Percentiles rank a stretch among this genome's conserved stretches.
Conservation (phyloP, 202 grass and related monocot species). For the Dendrocalamus latiflorus region DNA sequence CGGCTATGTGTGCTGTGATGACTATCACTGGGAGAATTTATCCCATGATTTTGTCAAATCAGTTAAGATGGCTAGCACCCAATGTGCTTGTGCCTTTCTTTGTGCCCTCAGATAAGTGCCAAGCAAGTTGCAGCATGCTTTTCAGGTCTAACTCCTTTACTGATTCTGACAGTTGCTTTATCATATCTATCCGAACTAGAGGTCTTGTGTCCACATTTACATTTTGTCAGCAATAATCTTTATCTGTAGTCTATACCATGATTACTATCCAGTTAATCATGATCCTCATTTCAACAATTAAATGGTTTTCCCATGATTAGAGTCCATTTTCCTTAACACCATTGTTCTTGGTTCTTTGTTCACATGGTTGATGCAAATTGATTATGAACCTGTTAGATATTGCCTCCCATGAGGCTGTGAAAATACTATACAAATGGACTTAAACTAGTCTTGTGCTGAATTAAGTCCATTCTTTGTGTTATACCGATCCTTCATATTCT, state of each 20-base stretch:
- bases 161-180: not conserved
- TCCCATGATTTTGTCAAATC: not conserved
- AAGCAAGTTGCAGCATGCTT: not conserved
- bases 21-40: not conserved
- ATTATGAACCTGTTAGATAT: conserved; percentile 5
- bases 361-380: not conserved
- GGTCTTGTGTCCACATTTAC: not conserved
- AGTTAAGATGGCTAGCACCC: not conserved
- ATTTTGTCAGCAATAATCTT: not conserved
- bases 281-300: too few relatives aligned
- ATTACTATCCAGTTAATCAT: not conserved
- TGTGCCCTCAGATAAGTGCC: not conserved
- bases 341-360: not conserved
- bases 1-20: not conserved
- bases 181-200: not conserved
- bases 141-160: not conserved
- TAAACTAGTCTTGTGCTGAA: conserved; percentile 17
- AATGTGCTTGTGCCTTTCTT: not conserved
- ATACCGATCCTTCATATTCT: conserved; percentile 9
- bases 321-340: not conserved
- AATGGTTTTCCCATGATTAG: not conserved
- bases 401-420: not conserved
- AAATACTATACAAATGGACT: not conserved
- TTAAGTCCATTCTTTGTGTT: not conserved
- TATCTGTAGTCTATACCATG: not conserved